Evolutionary conservation across 192 early-diverging fungal species (phyloP).

Genomic region (Mortierella alpina): DNA sequence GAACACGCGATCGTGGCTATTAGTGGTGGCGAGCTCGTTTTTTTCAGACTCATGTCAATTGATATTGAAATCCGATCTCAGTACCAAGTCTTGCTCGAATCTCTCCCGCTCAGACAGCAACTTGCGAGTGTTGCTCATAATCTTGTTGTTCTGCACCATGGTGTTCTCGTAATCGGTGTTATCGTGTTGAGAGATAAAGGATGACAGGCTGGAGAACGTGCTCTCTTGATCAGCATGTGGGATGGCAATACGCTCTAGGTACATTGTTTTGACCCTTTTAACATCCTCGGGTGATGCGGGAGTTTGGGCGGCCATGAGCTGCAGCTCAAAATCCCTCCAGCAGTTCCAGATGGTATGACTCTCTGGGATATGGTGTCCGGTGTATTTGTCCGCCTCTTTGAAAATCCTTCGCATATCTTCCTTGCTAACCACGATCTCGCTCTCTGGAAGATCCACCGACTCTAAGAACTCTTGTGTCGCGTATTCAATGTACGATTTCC

Average conservation of each 20-base stretch:
- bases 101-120: conserved; percentile 55
- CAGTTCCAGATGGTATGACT: conserved; percentile 74
- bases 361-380: conserved; percentile 65
- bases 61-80: not conserved
- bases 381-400: conserved; percentile 57
- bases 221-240: conserved; percentile 60
- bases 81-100: conserved; percentile 68
- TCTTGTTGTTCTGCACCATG: conserved; percentile 61
- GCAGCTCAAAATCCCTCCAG: conserved; percentile 69
- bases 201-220: conserved; percentile 72
- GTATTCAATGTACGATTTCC: conserved; percentile 72
- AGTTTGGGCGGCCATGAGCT: conserved; percentile 46
- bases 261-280: conserved; percentile 31
- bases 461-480: conserved; percentile 60
- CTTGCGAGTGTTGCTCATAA: conserved; percentile 55
- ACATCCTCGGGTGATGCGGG: conserved; percentile 20
- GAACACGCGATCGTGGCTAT: no score
- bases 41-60: no score
- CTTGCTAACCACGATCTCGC: conserved; percentile 30
- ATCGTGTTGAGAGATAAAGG: conserved; percentile 68
- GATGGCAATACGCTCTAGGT: conserved; percentile 19
- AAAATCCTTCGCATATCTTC: conserved; percentile 58
- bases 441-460: conserved; percentile 31
- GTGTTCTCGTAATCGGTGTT: conserved; percentile 64
- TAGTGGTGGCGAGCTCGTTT: no score